A percentile compares a stretch with the other conserved stretches of the same genome.
These are phyloP conservation scores for Diplodia scrobiculata DNA, from an alignment of 2,329 filamentous ascomycete species.

Conservation along the genomic window DNA sequence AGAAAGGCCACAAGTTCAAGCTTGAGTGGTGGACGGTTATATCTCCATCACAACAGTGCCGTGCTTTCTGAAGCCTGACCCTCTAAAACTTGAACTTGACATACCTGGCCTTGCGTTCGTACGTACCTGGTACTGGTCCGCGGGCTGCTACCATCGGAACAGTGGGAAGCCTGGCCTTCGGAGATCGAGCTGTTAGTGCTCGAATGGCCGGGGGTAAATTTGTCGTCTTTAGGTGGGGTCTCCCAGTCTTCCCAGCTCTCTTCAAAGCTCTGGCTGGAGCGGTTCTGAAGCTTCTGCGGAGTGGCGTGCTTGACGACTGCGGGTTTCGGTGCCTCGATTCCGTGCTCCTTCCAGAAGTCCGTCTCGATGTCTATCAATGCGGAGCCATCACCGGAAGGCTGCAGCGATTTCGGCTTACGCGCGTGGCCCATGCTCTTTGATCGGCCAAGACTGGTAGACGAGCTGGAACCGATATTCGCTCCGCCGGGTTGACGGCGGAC, in stretches of 20 bases:
- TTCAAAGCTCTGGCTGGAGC: slow-evolving; percentile 50
- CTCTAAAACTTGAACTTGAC: slow-evolving; percentile 28
- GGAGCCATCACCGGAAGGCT: slow-evolving; percentile 33
- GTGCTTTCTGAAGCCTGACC: slow-evolving; percentile 3
- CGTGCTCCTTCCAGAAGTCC: slow-evolving; percentile 50
- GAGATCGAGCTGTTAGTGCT: slow-evolving; percentile 51
- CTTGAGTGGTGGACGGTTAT: slow-evolving; percentile 5
- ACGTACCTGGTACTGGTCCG: slow-evolving; percentile 58
- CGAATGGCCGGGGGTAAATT: slow-evolving; percentile 46
- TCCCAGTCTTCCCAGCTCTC: slow-evolving; percentile 62
- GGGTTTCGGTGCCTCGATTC: slow-evolving; percentile 39
- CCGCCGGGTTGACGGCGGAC: slow-evolving; percentile 21
- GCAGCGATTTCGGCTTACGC: slow-evolving; percentile 20
- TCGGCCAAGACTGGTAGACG: slow-evolving; percentile 3
- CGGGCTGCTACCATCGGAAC: slow-evolving; percentile 50
- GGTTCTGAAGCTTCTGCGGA: slow-evolving; percentile 45
- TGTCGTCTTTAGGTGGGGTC: slow-evolving; percentile 11
- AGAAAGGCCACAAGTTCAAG: slow-evolving; percentile 28
- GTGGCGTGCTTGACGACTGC: slow-evolving; percentile 38
- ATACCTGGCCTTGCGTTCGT: slow-evolving; percentile 32
- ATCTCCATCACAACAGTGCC: not conserved
- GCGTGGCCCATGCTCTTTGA: slow-evolving; percentile 17
- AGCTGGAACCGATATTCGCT: slow-evolving; percentile 17
- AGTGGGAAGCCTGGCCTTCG: slow-evolving; percentile 50
- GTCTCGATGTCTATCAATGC: slow-evolving; percentile 43